Base-by-base conservation (phyloP, 2,329 filamentous ascomycete genomes). In the Rhynchosporium agropyri region DNA sequence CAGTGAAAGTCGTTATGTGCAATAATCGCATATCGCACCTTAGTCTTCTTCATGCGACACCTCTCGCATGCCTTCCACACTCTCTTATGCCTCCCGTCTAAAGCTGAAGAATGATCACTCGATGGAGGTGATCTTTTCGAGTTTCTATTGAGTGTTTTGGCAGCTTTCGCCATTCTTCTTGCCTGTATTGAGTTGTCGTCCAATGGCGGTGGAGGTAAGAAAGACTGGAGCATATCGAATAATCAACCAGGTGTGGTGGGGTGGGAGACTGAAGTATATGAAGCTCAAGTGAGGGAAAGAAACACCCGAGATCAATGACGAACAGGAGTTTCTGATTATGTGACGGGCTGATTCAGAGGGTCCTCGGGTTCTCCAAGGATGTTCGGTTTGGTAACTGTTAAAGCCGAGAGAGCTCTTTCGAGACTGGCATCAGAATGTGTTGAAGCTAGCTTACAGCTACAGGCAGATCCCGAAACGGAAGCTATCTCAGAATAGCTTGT, bases 41-140 rank as follows among this genome's bases (percentile, higher is more conserved):
- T 88, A 60, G 85, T 88, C 79, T 88, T 88, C 80, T 88, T 88
- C 84, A 87, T 87, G 67, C 85, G 78, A 78, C 85, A 88, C 68
- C 85, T 78, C 75, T 88, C 84, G 67, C 85, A 88, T 20, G 85
- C 85, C 73, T 88, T 88, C 84, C 84, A 87, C 60, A 87, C 84
- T 68, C 85, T 78, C 77, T 87, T 88, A 71, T 87, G 84, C 66
- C 84, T 79, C 54, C 80, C 81, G 67, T 87, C 84, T 58, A 74
- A 68, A 67, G 76, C 76, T 49, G 77, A 73, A 61, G 73, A 76
- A 61, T 78, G 76, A 49, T 69, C 66, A 58, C 68, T 64, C 61
- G 64, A 56, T 33, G 61, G 51, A n/a, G 40, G 49, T 4, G 66
- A 64, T 60, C 67, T 66, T 58, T 70, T 70, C 13, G 66, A 67